A percentile compares a stretch with the other conserved stretches of the same genome.
phyloP scores from a whole-genome alignment of 805 yeast species.

The Kluyveromyces wickerhamii region DNA sequence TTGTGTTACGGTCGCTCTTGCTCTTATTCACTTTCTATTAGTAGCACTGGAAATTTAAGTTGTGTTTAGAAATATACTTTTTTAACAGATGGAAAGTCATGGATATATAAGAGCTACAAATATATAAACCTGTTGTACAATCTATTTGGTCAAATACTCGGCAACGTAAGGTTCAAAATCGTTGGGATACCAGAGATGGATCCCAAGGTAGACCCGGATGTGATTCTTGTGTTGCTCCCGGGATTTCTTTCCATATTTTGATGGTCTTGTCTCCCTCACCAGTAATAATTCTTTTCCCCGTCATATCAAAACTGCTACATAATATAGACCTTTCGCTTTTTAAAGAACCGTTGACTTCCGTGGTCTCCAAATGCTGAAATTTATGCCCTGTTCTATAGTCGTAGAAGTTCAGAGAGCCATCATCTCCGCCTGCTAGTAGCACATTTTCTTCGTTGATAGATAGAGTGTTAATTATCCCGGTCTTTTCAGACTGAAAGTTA shows the following conservation, averaged over 20 bases:
- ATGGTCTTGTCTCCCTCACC: slow-evolving; percentile 88
- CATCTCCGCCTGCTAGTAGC: slow-evolving; percentile 75
- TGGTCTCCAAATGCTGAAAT: slow-evolving; percentile 46
- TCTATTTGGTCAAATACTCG: too few relatives aligned
- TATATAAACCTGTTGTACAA: too few relatives aligned
- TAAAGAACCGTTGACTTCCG: slow-evolving; percentile 61
- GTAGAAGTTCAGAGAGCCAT: slow-evolving; percentile 69
- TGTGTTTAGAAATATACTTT: too few relatives aligned
- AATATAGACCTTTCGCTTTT: slow-evolving; percentile 61
- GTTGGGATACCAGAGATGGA: slow-evolving; percentile 21
- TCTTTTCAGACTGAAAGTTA: slow-evolving; percentile 33
- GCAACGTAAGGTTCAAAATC: slow-evolving; percentile 20
- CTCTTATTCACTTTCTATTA: too few relatives aligned
- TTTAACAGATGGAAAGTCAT: too few relatives aligned
- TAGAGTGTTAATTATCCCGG: slow-evolving; percentile 58
- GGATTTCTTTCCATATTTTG: slow-evolving; percentile 57
- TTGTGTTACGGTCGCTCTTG: too few relatives aligned
- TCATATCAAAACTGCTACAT: slow-evolving; percentile 65
- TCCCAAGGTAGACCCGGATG: slow-evolving; percentile 29
- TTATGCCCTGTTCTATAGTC: slow-evolving; percentile 69
- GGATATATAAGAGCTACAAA: too few relatives aligned
- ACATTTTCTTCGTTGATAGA: slow-evolving; percentile 53
- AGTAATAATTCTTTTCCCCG: slow-evolving; percentile 74
- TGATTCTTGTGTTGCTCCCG: slow-evolving; percentile 23
- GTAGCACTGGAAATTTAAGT: too few relatives aligned